Evolutionary conservation across 495 filamentous ascomycete species (phyloP), one percentile per base, ranked within the genome.

Genomic region (Bathelium albidoporum): DNA sequence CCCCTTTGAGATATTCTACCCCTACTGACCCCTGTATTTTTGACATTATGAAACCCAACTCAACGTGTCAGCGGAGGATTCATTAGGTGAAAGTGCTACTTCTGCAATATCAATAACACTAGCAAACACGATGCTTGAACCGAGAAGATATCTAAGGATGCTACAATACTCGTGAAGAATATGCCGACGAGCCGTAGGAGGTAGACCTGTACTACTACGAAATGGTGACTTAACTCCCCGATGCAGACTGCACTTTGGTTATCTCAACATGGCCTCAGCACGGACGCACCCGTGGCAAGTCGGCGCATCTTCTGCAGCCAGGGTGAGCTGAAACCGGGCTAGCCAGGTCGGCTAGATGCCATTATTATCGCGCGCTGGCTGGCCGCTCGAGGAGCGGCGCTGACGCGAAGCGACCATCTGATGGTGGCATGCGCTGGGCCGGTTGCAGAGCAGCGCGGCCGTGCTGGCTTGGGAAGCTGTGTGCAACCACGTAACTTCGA

Each of bases 271-370:
- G 49, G 24, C 5, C 49, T 24, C 12, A 29, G 49, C 49, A 55
- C 49, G 24, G 49, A 55, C 49, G 49, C 49, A 55, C 2, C 22
- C 49, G 49, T 55, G 49, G 49, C 49, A 55, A 55, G 49, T 39
- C 34, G 14, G 5, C 14, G 34, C 34, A 39, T 5, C n/a, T n/a
- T 9, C 43, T 55, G 49, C 49, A 55, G 49, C 20, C 12, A 29
- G 22, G 9, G 49, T 55, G 29, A 29, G 49, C 49, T 55, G 49
- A 55, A 55, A 55, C 49, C 7, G 49, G 49, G 24, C 22, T 26
- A 28, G 49, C 49, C 10, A 55, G 18, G 43, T 20, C 43, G 43
- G 43, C 43, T n/a, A 29, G 24, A 3, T 55, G 24, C 49, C 49
- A 55, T 55, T 55, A 55, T n/a, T 55, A 55, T 55, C 49, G 49